Conservation (phyloP, 2,329 filamentous ascomycete genomes). For the Calonectria pseudoturangicola region DNA sequence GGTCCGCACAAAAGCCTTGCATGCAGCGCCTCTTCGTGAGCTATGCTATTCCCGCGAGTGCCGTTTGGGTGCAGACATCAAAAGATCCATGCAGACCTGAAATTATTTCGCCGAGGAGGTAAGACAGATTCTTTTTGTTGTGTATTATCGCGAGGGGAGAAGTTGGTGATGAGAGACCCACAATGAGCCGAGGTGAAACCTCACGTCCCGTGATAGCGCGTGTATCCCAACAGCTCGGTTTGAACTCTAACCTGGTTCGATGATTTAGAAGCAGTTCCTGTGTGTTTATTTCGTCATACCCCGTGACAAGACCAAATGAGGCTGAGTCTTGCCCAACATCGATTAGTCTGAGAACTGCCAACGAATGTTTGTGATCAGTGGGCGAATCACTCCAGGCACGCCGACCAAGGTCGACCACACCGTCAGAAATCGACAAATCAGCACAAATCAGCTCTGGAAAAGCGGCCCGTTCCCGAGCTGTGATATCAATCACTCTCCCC, state of each 20-base stretch:
- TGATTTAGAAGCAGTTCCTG: too few relatives aligned
- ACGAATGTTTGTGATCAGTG: neutral
- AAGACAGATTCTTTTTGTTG: neutral
- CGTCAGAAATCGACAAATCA: neutral
- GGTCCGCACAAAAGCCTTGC: neutral
- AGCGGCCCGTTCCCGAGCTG: too few relatives aligned
- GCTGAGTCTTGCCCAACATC: neutral
- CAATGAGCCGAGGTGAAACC: constrained; percentile 15
- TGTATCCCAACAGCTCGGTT: neutral
- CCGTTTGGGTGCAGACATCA: neutral
- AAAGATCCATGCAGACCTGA: neutral
- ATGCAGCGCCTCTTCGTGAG: too few relatives aligned
- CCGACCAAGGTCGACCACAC: neutral
- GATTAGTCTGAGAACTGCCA: neutral
- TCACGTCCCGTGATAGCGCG: constrained; percentile 10
- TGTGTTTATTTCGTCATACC: too few relatives aligned
- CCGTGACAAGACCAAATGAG: neutral
- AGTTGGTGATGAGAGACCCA: constrained; percentile 14
- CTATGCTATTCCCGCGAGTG: too few relatives aligned
- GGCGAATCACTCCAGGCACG: neutral
- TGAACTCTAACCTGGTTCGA: neutral
- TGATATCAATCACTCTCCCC: too few relatives aligned
- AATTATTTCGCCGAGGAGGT: constrained; percentile 18
- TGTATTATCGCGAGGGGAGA: neutral
- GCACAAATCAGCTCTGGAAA: too few relatives aligned